These are phyloP conservation scores for Hypoxylon sp. DNA, from an alignment of 2,329 filamentous ascomycete genomes.

Conservation along the genomic window DNA sequence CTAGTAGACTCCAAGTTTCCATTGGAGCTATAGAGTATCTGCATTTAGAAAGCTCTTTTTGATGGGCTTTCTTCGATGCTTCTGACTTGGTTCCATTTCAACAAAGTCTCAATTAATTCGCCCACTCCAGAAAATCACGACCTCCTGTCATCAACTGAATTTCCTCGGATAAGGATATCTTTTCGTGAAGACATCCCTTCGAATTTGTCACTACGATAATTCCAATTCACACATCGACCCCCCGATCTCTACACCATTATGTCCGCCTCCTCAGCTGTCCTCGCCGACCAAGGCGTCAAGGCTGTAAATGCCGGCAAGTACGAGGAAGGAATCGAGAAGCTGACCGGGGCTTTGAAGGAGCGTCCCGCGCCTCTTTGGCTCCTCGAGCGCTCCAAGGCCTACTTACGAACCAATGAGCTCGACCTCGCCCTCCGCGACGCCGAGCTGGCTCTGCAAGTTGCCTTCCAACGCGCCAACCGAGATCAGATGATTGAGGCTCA, in stretches of 20 bases:
- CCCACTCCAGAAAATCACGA: neutral
- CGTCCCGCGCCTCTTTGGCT: conserved; percentile 82
- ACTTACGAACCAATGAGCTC: conserved; percentile 73
- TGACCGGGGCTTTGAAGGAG: conserved; percentile 74
- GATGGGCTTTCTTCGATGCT: neutral
- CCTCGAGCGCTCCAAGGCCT: conserved; percentile 83
- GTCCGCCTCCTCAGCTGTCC: conserved; percentile 65
- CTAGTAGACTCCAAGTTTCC: neutral
- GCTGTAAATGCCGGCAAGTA: conserved; percentile 75
- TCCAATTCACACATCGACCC: neutral
- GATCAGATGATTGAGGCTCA: conserved; percentile 85
- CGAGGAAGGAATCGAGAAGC: conserved; percentile 74
- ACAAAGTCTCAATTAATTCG: conserved; percentile 1
- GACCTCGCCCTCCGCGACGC: conserved; percentile 77
- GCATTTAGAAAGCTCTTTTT: too few species aligned
- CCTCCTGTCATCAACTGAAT: conserved; percentile 1
- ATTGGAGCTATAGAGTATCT: too few species aligned
- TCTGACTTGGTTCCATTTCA: neutral
- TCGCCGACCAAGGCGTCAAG: conserved; percentile 73
- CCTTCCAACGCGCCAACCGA: conserved; percentile 76
- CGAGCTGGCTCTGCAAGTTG: conserved; percentile 73
- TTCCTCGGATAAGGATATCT: neutral
- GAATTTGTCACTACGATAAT: neutral
- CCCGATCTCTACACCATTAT: too few species aligned
- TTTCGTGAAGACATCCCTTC: neutral